These are phyloP conservation scores for Pachysandra terminalis DNA, from an alignment of 164 flowering plant species.

Conservation along the genomic window DNA sequence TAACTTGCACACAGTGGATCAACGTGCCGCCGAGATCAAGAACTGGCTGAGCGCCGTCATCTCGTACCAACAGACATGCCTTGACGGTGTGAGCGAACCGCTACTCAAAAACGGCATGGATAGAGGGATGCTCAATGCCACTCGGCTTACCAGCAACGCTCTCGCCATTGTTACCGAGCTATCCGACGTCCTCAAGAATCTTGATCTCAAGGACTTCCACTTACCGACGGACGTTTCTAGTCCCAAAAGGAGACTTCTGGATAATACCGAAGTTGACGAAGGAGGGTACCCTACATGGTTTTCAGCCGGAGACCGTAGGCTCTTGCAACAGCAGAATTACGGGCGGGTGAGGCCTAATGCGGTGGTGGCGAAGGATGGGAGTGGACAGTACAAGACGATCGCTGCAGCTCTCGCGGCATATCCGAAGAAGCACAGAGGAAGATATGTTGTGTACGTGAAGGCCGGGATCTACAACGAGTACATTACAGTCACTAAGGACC, in stretches of 20 bases:
- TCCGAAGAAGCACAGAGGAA: slow-evolving; percentile 34
- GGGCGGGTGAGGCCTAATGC: slow-evolving; percentile 31
- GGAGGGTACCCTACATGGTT: slow-evolving; percentile 38
- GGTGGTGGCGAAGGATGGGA: slow-evolving; percentile 56
- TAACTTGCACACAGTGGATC: slow-evolving; percentile 24
- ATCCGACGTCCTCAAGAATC: neutral
- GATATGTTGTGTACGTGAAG: slow-evolving; percentile 49
- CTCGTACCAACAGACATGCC: slow-evolving; percentile 48
- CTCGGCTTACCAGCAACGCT: slow-evolving; percentile 42
- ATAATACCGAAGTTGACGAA: slow-evolving; percentile 8
- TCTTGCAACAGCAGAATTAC: slow-evolving; percentile 21
- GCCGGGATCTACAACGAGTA: slow-evolving; percentile 57
- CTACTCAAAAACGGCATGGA: slow-evolving; percentile 27
- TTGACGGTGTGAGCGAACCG: slow-evolving; percentile 37
- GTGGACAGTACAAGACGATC: slow-evolving; percentile 48
- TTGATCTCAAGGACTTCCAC: neutral
- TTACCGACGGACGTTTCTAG: neutral
- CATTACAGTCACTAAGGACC: slow-evolving; percentile 27
- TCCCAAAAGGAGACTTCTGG: slow-evolving; percentile 19
- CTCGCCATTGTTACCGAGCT: slow-evolving; percentile 42
- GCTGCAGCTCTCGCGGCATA: slow-evolving; percentile 44
- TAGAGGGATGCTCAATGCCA: slow-evolving; percentile 30
- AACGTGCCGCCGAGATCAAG: slow-evolving; percentile 31
- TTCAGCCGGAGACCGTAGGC: slow-evolving; percentile 29
- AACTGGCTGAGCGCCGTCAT: slow-evolving; percentile 54